Conservation (phyloP, 352 stramenopile genomes). For the Peronospora farinosa region DNA sequence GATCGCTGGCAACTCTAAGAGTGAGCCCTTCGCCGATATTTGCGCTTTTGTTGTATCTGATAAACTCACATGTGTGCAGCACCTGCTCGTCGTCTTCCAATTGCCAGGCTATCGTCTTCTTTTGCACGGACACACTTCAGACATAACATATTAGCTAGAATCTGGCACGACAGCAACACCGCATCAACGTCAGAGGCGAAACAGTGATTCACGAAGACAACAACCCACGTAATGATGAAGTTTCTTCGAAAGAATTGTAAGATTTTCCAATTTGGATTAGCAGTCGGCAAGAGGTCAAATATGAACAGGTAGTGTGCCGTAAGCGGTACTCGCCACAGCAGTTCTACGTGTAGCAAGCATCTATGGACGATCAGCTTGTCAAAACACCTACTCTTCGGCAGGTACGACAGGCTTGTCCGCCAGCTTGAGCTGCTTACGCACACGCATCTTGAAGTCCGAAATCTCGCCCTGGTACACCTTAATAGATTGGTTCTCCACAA, state of each 20-base stretch:
- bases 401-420: conserved; percentile 36
- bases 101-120: too few relatives aligned
- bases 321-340: conserved; percentile 7
- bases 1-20: too few relatives aligned
- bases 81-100: too few relatives aligned
- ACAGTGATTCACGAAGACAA: conserved; percentile 14
- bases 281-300: conserved; percentile 24
- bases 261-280: conserved; percentile 26
- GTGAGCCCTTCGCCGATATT: too few relatives aligned
- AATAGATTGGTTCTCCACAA: conserved; percentile 96
- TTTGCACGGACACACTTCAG: too few relatives aligned
- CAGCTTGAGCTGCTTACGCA: conserved; percentile 83
- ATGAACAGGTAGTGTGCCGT: conserved; percentile 19
- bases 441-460: conserved; percentile 95
- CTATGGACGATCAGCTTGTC: conserved; percentile 20
- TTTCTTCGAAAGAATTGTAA: conserved; percentile 7
- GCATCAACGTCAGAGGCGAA: too few relatives aligned
- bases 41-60: too few relatives aligned
- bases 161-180: too few relatives aligned
- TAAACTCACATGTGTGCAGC: too few relatives aligned
- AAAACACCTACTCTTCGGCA: conserved; percentile 23
- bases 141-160: too few relatives aligned
- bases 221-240: conserved; percentile 8
- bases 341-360: conserved; percentile 27
- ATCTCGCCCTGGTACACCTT: conserved; percentile 97